Percentiles rank a stretch among this genome's conserved stretches.
Conservation (phyloP, 2,329 filamentous ascomycete species). For the Leptosphaerulina australis region DNA sequence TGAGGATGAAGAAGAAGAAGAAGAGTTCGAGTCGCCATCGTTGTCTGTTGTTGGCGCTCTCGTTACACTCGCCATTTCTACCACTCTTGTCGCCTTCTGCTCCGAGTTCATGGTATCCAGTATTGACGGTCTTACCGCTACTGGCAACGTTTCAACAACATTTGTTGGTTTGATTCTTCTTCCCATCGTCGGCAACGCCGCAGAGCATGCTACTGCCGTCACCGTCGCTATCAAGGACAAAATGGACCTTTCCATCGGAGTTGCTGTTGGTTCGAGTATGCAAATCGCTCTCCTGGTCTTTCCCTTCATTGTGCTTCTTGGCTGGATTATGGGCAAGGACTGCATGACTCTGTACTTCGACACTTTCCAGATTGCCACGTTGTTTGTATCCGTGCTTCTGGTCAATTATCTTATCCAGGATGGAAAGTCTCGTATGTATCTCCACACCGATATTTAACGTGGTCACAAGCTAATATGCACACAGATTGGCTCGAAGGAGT, state of each 20-base stretch:
- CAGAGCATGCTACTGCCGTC: slow-evolving; percentile 69
- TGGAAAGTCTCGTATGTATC: slow-evolving; percentile 57
- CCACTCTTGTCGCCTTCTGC: slow-evolving; percentile 79
- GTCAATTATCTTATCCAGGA: slow-evolving; percentile 69
- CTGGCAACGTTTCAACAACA: slow-evolving; percentile 59
- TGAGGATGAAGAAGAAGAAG: slow-evolving; percentile 58
- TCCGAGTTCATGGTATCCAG: slow-evolving; percentile 69
- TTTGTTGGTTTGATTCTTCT: slow-evolving; percentile 69
- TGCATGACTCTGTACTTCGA: slow-evolving; percentile 82
- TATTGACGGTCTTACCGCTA: slow-evolving; percentile 61
- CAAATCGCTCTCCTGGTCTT: slow-evolving; percentile 69
- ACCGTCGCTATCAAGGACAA: slow-evolving; percentile 69
- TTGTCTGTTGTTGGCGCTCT: slow-evolving; percentile 75
- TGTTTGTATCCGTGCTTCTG: slow-evolving; percentile 63
- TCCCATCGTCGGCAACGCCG: slow-evolving; percentile 70
- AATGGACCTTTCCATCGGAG: slow-evolving; percentile 71
- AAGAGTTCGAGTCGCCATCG: slow-evolving; percentile 77
- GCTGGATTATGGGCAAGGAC: slow-evolving; percentile 64
- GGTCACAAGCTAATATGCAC: slow-evolving; percentile 22
- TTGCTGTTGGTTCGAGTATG: slow-evolving; percentile 69
- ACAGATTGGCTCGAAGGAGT: slow-evolving; percentile 65
- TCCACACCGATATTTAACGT: background rate
- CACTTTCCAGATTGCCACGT: slow-evolving; percentile 77
- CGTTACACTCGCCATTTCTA: slow-evolving; percentile 72
- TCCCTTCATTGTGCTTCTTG: slow-evolving; percentile 65